These are phyloP conservation scores for Ochetophila trinervis DNA, from an alignment of 306 rosid species.

Conservation along the genomic window DNA sequence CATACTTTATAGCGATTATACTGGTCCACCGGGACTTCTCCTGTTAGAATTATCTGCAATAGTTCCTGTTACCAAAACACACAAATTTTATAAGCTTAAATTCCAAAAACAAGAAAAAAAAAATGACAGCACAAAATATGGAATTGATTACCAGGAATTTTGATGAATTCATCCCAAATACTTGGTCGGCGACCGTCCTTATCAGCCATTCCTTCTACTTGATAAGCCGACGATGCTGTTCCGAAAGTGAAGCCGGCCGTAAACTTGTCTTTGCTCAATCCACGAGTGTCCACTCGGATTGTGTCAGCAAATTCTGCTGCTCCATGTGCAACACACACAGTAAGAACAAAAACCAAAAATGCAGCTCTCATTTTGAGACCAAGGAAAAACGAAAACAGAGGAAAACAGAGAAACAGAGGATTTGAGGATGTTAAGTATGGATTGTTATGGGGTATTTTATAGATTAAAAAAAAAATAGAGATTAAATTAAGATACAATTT, in stretches of 20 bases:
- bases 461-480: too few species aligned
- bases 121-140: background rate
- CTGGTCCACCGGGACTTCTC: slow-evolving; percentile 82
- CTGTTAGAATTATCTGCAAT: slow-evolving; percentile 66
- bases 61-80: slow-evolving; percentile 51
- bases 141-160: slow-evolving; percentile 47
- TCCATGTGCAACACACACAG: slow-evolving; percentile 28
- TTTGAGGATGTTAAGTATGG: too few species aligned
- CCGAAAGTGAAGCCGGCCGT: slow-evolving; percentile 70
- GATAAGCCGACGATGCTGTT: slow-evolving; percentile 88
- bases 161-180: slow-evolving; percentile 80
- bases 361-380: background rate
- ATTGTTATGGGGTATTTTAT: too few species aligned
- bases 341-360: background rate
- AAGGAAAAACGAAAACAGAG: too few species aligned
- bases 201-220: slow-evolving; percentile 89
- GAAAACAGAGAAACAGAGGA: too few species aligned
- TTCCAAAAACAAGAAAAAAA: background rate
- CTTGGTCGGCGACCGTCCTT: slow-evolving; percentile 92
- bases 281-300: slow-evolving; percentile 43
- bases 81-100: background rate
- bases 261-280: slow-evolving; percentile 49
- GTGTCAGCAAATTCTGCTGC: slow-evolving; percentile 24
- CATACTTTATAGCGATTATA: slow-evolving; percentile 80
- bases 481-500: too few species aligned